phyloP scores from a whole-genome alignment of 1,284 basidiomycete species.

The Sanghuangporus sanghuang region DNA sequence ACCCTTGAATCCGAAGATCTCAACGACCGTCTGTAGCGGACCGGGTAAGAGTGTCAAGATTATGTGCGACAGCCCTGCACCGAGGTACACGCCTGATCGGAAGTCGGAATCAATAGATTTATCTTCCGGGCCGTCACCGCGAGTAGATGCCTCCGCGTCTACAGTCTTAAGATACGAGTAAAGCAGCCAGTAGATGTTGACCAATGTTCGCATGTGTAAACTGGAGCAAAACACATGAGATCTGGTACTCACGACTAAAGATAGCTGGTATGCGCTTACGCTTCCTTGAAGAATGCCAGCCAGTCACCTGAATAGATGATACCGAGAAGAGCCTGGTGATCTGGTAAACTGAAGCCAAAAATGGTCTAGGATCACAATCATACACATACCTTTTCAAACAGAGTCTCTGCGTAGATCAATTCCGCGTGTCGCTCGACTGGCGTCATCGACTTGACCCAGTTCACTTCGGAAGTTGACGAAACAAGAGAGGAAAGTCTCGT shows the following conservation, averaged over 20 bases:
- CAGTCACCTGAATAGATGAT: constrained; percentile 89
- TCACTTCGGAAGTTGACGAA: constrained; percentile 47
- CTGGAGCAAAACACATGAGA: constrained; percentile 33
- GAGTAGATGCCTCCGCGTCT: constrained; percentile 55
- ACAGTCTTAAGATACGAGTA: constrained; percentile 70
- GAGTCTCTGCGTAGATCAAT: constrained; percentile 85
- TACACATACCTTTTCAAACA: constrained; percentile 68
- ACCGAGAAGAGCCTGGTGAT: constrained; percentile 62
- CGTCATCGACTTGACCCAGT: constrained; percentile 78
- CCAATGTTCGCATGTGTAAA: constrained; percentile 85
- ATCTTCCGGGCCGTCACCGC: constrained; percentile 48
- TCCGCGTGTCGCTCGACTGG: constrained; percentile 89
- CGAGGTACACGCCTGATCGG: constrained; percentile 88
- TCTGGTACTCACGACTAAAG: neutral
- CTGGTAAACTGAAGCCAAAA: neutral
- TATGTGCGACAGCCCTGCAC: constrained; percentile 47
- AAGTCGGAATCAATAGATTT: constrained; percentile 82
- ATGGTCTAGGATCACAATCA: neutral
- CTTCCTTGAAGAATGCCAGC: constrained; percentile 91
- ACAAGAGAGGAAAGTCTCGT: constrained; percentile 59
- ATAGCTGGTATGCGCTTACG: constrained; percentile 45
- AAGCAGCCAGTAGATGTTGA: constrained; percentile 80
- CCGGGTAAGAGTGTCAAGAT: constrained; percentile 84
- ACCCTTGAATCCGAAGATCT: constrained; percentile 89
- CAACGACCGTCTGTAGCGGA: constrained; percentile 72